A percentile compares a stretch with the other conserved stretches of the same genome.
These are phyloP conservation scores for Sanghuangporus baumii DNA, from an alignment of 1,284 basidiomycete genomes.

Conservation along the genomic window DNA sequence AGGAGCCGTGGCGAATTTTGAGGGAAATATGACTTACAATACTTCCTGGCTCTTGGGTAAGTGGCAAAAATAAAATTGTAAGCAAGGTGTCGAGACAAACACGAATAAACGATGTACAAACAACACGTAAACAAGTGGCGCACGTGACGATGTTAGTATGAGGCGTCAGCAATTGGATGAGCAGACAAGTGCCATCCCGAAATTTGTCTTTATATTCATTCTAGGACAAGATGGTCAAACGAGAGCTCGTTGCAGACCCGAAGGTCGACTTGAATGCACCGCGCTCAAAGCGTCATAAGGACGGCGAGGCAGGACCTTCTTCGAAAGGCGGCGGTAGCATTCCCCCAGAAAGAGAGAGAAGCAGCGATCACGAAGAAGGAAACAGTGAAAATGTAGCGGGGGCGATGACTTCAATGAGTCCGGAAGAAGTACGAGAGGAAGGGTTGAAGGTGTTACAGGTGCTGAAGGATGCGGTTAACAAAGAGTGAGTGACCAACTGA, in stretches of 20 bases:
- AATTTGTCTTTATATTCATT: neutral
- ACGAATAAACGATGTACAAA: neutral
- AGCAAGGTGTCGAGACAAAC: neutral
- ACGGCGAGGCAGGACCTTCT: slow-evolving; percentile 28
- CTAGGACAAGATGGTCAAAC: slow-evolving; percentile 50
- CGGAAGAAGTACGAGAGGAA: slow-evolving; percentile 47
- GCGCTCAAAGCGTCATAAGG: slow-evolving; percentile 66
- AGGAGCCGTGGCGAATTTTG: neutral
- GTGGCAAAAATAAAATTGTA: neutral
- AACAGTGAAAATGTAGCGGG: slow-evolving; percentile 22
- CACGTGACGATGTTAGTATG: slow-evolving; percentile 1
- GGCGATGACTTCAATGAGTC: slow-evolving; percentile 29
- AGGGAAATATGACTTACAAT: neutral
- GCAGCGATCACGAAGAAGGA: slow-evolving; percentile 19
- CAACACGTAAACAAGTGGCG: slow-evolving; percentile 5
- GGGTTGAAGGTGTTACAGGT: slow-evolving; percentile 65
- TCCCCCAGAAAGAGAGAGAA: slow-evolving; percentile 11
- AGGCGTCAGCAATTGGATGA: neutral
- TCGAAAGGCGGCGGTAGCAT: slow-evolving; percentile 20
- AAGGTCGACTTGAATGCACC: slow-evolving; percentile 50
- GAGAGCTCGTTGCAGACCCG: slow-evolving; percentile 50
- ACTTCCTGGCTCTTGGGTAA: too few species aligned
- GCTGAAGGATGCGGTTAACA: slow-evolving; percentile 73
- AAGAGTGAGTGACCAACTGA: slow-evolving; percentile 63
- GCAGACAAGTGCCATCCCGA: neutral